A percentile compares a stretch with the other conserved stretches of the same genome.
phyloP scores from a whole-genome alignment of 192 early-diverging fungal genomes.

The Backusella macrospora region DNA sequence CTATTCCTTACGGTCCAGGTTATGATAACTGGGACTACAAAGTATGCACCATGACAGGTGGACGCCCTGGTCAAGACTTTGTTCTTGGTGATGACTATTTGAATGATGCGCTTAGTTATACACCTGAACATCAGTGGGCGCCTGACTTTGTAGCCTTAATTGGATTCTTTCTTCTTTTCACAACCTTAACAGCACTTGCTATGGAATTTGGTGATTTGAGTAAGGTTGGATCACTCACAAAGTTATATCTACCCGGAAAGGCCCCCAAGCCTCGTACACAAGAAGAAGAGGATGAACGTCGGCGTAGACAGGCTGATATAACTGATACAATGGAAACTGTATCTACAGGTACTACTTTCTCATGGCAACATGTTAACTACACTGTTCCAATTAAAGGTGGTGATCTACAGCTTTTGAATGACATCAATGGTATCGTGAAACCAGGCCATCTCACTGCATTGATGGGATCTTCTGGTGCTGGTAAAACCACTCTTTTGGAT shows the following conservation, averaged over 20 bases:
- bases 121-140: constrained; percentile 55
- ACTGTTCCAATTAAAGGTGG: constrained; percentile 67
- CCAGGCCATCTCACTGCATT: constrained; percentile 77
- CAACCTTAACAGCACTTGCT: constrained; percentile 40
- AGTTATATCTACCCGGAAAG: constrained; percentile 49
- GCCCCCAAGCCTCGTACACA: constrained; percentile 28
- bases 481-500: constrained; percentile 80
- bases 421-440: constrained; percentile 69
- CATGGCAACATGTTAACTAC: constrained; percentile 72
- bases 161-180: constrained; percentile 50
- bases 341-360: constrained; percentile 51
- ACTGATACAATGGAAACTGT: constrained; percentile 41
- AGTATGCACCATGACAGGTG: constrained; percentile 67
- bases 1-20: constrained; percentile 33
- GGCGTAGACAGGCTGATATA: constrained; percentile 34
- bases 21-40: constrained; percentile 45
- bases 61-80: constrained; percentile 50
- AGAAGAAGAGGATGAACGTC: constrained; percentile 37
- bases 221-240: constrained; percentile 50
- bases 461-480: constrained; percentile 80
- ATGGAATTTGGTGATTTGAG: constrained; percentile 54
- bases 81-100: constrained; percentile 70
- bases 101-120: constrained; percentile 55
- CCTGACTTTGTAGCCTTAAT: constrained; percentile 63
- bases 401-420: constrained; percentile 64